phyloP scores from a whole-genome alignment of 192 early-diverging fungal species.

The Mortierella antarctica region DNA sequence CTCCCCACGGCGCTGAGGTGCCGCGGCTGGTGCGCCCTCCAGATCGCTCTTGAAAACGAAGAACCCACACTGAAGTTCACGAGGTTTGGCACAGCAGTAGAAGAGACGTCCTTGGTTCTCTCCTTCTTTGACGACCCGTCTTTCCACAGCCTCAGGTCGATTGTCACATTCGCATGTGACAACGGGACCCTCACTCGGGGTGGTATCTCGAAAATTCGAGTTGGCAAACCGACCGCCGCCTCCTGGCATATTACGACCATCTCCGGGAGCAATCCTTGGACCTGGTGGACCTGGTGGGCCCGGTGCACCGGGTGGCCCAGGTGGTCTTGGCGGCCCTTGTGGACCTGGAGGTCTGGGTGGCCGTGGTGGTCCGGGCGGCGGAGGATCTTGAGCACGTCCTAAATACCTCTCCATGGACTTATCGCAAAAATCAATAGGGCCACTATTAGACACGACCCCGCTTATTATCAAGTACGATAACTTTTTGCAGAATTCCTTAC shows the following conservation, averaged over 20 bases:
- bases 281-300: background rate
- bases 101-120: conserved; percentile 70
- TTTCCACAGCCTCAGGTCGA: conserved; percentile 48
- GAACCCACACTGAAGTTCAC: conserved; percentile 40
- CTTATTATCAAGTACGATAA: background rate
- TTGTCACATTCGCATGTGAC: conserved; percentile 53
- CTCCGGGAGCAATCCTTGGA: conserved; percentile 1
- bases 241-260: background rate
- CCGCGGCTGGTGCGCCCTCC: background rate
- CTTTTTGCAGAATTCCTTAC: conserved; percentile 31
- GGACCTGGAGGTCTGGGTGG: background rate
- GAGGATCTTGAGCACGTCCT: background rate
- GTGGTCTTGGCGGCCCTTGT: no score
- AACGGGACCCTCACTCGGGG: background rate
- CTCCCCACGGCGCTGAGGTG: background rate
- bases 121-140: conserved; percentile 59
- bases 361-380: background rate
- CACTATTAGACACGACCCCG: background rate
- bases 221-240: conserved; percentile 5
- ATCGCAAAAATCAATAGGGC: background rate
- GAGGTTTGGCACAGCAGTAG: conserved; percentile 54
- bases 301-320: no score
- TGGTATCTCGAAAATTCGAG: conserved; percentile 16
- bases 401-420: conserved; percentile 19
- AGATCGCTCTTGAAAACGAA: conserved; percentile 5